Percentiles rank a stretch among this genome's conserved stretches.
Evolutionary conservation across 495 filamentous ascomycete species (phyloP).

Genomic region (Pyrenopolyporus hunteri): DNA sequence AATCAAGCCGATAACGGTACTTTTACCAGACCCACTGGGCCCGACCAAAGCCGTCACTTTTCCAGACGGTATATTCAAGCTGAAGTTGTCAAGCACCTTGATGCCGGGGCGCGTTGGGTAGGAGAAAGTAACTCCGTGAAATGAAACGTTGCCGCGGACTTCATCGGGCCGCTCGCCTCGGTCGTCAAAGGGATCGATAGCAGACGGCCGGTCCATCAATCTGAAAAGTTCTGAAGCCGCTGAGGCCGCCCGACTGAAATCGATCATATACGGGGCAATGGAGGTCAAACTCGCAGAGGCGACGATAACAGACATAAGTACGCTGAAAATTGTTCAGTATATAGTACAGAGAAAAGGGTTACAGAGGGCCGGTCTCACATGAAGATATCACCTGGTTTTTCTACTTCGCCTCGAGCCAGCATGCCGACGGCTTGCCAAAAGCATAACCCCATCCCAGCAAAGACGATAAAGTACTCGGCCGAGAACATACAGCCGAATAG

Average conservation of each 20-base stretch:
- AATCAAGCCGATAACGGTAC: conserved; percentile 43
- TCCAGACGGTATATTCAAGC: conserved; percentile 62
- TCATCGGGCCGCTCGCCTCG: conserved; percentile 42
- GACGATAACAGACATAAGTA: conserved; percentile 58
- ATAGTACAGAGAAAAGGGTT: neutral
- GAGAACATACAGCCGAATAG: neutral
- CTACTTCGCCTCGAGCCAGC: neutral
- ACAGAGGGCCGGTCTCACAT: neutral
- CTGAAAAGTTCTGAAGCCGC: conserved; percentile 43
- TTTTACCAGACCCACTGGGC: conserved; percentile 55
- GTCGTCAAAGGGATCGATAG: conserved; percentile 57
- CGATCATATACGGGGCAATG: conserved; percentile 39
- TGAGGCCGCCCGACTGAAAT: conserved; percentile 41
- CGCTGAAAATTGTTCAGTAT: neutral
- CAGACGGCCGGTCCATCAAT: conserved; percentile 37
- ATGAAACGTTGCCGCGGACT: conserved; percentile 46
- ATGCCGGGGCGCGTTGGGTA: conserved; percentile 65
- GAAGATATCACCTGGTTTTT: neutral
- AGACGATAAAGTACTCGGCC: neutral
- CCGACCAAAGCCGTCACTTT: conserved; percentile 78
- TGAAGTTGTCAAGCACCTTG: conserved; percentile 51
- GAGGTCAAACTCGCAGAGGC: conserved; percentile 40
- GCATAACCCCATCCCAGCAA: neutral
- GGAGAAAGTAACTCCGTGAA: conserved; percentile 56
- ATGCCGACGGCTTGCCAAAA: neutral